These are phyloP conservation scores for Fusarium sp. DNA, from an alignment of 2,329 filamentous ascomycete species.

Conservation along the genomic window DNA sequence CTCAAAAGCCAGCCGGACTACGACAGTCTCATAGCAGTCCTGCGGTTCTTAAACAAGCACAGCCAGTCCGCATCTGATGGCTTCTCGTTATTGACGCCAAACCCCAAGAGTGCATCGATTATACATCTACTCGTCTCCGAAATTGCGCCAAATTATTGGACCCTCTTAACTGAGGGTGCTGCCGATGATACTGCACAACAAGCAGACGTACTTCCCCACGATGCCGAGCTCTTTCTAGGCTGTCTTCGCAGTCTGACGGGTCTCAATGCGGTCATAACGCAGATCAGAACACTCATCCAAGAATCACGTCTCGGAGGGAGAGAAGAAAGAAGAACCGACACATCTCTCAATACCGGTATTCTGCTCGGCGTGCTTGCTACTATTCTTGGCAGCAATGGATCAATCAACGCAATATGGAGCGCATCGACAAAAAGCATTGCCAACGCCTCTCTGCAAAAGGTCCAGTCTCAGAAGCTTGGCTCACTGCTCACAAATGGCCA, in stretches of 20 bases:
- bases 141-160: slow-evolving; percentile 87
- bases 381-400: slow-evolving; percentile 54
- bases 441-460: slow-evolving; percentile 45
- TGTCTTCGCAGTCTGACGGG: slow-evolving; percentile 80
- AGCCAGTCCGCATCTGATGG: slow-evolving; percentile 22
- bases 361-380: slow-evolving; percentile 58
- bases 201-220: slow-evolving; percentile 44
- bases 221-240: slow-evolving; percentile 64
- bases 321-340: slow-evolving; percentile 54
- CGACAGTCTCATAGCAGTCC: slow-evolving; percentile 61
- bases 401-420: slow-evolving; percentile 55
- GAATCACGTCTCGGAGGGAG: slow-evolving; percentile 57
- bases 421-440: slow-evolving; percentile 43
- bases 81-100: slow-evolving; percentile 57
- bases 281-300: slow-evolving; percentile 71
- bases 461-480: slow-evolving; percentile 53
- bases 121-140: slow-evolving; percentile 78
- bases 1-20: slow-evolving; percentile 72
- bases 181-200: slow-evolving; percentile 20
- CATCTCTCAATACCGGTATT: slow-evolving; percentile 57
- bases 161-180: slow-evolving; percentile 63
- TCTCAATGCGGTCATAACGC: slow-evolving; percentile 79
- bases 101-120: slow-evolving; percentile 77
- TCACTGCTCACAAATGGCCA: slow-evolving; percentile 61
- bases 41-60: slow-evolving; percentile 62